Base-by-base conservation (phyloP, 1,139 yeast species). In the Nakaseomyces nivariensis region DNA sequence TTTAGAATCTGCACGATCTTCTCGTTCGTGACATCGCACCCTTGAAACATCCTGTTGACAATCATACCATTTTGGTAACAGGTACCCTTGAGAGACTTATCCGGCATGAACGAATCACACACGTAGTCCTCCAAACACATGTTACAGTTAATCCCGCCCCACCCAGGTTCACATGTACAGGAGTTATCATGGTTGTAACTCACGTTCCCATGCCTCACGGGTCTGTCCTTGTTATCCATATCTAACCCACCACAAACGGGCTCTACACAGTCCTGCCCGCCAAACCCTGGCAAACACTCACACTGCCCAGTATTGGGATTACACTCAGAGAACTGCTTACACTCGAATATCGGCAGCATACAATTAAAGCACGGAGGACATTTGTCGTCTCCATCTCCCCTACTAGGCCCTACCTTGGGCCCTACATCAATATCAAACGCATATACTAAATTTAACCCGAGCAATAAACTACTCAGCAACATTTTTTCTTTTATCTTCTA, bases 81-180 rank as follows among this genome's bases (percentile, higher is more conserved):
- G 0, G 95, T 87, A 8, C 97, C 98, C 54, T 77, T 72, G 51
- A 89, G 69, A 1, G 87, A 95, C 4, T 52, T 48, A 50, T 82
- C 90, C 1, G 97, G 97, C 82, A 92, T 80, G 58, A 92, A 85
- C 0, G 85, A 71, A 63, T 87, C 87, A 70, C 98, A 92, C 2
- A 84, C 85, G 4, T 72, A 67, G 64, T 92, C 95, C 3, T 66
- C 63, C 25, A 76, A 72, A 68, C 98, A 92, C 56, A 85, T 60
- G 63, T 92, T 92, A 73, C 98, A 92, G 64, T 92, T 92, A 62
- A 92, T 85, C 45, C 98, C 97, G 5, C 73, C 71, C 98, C 98
- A 92, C 3, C 98, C 98, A 1, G 75, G 74, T 46, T 77, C 76
- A 69, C 98, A 92, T 0, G 72, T 71, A 67, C 98, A 92, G 1